A percentile compares a stretch with the other conserved stretches of the same genome.
Conservation (phyloP, 1,139 yeast genomes). For the Geotrichum reessii region DNA sequence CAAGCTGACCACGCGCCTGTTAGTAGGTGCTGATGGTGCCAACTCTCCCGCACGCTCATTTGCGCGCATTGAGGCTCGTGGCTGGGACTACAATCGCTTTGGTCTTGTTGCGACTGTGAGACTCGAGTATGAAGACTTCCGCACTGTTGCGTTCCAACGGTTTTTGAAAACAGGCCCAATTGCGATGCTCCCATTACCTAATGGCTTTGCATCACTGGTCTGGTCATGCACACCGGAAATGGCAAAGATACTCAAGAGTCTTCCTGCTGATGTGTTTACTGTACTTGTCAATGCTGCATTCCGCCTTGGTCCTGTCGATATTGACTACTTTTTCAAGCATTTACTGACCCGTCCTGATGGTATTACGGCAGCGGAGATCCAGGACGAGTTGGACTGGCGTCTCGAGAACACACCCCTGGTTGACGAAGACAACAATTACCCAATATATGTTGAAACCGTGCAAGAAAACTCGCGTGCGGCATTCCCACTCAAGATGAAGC, state of each 20-base stretch:
- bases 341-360: slow-evolving; percentile 39
- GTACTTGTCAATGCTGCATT: slow-evolving; percentile 80
- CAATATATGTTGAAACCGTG: slow-evolving; percentile 57
- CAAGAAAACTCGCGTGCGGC: slow-evolving; percentile 67
- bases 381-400: slow-evolving; percentile 72
- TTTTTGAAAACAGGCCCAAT: slow-evolving; percentile 89
- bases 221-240: slow-evolving; percentile 86
- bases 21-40: slow-evolving; percentile 94
- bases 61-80: slow-evolving; percentile 77
- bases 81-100: slow-evolving; percentile 84
- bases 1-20: slow-evolving; percentile 57
- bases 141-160: slow-evolving; percentile 85
- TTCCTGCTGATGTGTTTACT: slow-evolving; percentile 59
- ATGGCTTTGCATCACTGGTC: slow-evolving; percentile 78
- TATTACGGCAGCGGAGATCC: slow-evolving; percentile 44
- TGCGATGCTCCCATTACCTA: slow-evolving; percentile 84
- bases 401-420: slow-evolving; percentile 40
- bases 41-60: slow-evolving; percentile 86
- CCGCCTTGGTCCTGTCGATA: slow-evolving; percentile 68
- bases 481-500: slow-evolving; percentile 83
- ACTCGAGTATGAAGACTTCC: slow-evolving; percentile 63
- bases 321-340: slow-evolving; percentile 58
- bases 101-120: slow-evolving; percentile 89
- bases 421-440: slow-evolving; percentile 50
- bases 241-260: slow-evolving; percentile 54